Evolutionary conservation across 2,329 filamentous ascomycete species (phyloP).

Genomic region (Stagonosporopsis vannaccii): DNA sequence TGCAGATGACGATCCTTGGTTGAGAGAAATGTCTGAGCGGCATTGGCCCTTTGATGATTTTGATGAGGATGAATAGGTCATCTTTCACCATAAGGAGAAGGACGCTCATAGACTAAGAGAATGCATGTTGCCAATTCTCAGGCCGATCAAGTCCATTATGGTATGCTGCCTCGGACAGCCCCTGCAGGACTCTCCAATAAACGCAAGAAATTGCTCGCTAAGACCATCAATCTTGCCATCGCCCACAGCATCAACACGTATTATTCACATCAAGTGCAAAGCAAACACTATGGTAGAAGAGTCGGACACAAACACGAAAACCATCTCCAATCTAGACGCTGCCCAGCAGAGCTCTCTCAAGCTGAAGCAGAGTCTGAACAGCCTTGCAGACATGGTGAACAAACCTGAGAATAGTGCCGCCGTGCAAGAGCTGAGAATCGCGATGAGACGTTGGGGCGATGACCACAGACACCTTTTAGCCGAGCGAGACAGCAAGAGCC

Average conservation of each 20-base stretch:
- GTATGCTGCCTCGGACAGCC: neutral
- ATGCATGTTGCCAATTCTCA: neutral
- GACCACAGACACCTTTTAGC: neutral
- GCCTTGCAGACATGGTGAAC: neutral
- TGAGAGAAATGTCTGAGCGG: conserved; percentile 27
- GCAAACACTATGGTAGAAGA: neutral
- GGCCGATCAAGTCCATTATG: neutral
- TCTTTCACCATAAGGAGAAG: too few species aligned
- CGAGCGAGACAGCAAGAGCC: neutral
- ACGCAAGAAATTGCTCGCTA: neutral
- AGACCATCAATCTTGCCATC: neutral
- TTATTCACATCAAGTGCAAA: neutral
- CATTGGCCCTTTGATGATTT: conserved; percentile 39
- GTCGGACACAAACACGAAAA: neutral
- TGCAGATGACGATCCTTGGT: conserved; percentile 26
- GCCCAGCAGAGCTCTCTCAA: neutral
- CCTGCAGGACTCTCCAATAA: neutral
- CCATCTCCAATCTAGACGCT: neutral
- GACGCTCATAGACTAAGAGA: neutral
- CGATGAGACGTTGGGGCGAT: neutral
- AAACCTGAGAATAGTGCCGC: neutral
- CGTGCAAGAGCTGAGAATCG: neutral
- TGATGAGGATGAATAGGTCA: conserved; percentile 32
- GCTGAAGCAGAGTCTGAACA: neutral
- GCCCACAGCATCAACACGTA: neutral